Evolutionary conservation across 192 early-diverging fungal species (phyloP).

Genomic region (Podila horticola): DNA sequence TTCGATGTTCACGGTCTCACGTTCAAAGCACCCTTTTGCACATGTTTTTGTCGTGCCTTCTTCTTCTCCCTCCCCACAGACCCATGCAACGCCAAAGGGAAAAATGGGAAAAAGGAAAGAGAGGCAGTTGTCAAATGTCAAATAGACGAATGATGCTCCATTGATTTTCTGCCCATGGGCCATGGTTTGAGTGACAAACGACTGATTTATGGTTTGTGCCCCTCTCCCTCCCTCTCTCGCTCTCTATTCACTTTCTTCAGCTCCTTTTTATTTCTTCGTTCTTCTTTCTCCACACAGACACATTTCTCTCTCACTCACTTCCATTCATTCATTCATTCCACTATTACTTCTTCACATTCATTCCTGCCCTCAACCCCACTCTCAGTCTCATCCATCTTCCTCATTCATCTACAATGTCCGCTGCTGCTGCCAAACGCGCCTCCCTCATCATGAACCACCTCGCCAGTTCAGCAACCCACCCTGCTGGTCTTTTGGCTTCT

Average conservation of each 20-base stretch:
- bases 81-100: no score
- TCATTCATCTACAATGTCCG: constrained; percentile 22
- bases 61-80: no score
- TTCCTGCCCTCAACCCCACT: not conserved
- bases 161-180: no score
- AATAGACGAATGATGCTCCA: no score
- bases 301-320: not conserved
- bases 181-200: no score
- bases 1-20: no score
- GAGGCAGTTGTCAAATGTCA: no score
- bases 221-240: no score
- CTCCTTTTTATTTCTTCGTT: not conserved
- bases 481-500: constrained; percentile 61
- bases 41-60: no score
- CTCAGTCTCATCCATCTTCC: not conserved
- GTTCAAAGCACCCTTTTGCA: no score
- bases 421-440: constrained; percentile 28
- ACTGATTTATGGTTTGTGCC: no score
- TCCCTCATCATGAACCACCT: constrained; percentile 46
- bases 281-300: not conserved
- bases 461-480: constrained; percentile 55
- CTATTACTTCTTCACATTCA: not conserved
- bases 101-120: no score
- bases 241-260: not conserved
- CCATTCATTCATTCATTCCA: not conserved